phyloP scores from a whole-genome alignment of 2,329 filamentous ascomycete genomes.

The Sarocladium brachiariae region DNA sequence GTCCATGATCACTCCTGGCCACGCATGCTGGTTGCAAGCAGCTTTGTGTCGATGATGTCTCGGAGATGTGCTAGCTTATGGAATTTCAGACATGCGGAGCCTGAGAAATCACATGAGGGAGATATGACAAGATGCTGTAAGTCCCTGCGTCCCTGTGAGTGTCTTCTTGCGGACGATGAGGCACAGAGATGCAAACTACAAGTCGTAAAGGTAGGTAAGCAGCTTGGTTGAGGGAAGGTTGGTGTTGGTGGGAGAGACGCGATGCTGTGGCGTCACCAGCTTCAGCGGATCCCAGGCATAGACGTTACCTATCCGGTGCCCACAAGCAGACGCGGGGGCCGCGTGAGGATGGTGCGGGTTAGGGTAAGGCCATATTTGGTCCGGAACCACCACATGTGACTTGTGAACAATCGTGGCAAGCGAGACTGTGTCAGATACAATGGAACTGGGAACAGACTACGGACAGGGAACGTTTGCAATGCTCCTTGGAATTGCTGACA shows the following conservation, averaged over 20 bases:
- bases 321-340: no score
- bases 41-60: constrained; percentile 1
- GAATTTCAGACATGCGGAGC: background rate
- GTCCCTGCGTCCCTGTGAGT: background rate
- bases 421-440: no score
- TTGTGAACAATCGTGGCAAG: no score
- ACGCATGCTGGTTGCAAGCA: constrained; percentile 12
- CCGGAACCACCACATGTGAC: no score
- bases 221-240: background rate
- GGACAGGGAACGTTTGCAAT: no score
- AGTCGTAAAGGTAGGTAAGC: background rate
- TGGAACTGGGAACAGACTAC: no score
- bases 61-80: background rate
- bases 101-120: background rate
- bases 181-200: background rate
- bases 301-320: no score
- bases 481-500: no score
- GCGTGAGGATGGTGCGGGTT: no score
- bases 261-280: constrained; percentile 2
- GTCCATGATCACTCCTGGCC: constrained; percentile 58
- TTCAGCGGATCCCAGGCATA: no score
- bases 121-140: background rate
- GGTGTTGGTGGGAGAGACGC: background rate
- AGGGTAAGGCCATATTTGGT: no score
- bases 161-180: background rate